Evolutionary conservation across 2,329 filamentous ascomycete genomes (phyloP).

Genomic region (Lachnellula willkommii): DNA sequence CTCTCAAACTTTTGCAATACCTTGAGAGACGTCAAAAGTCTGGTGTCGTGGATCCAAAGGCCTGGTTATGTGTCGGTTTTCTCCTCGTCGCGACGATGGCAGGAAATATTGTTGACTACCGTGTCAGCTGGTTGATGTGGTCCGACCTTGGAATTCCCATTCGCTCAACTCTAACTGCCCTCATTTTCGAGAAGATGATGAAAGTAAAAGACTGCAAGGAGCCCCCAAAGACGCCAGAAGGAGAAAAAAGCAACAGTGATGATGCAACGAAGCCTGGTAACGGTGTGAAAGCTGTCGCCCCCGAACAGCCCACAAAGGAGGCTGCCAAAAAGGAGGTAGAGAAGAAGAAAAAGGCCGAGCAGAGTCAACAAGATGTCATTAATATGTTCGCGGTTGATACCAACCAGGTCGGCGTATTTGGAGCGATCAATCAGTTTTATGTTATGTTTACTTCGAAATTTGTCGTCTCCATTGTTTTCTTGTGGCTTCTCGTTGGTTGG

Average conservation of each 20-base stretch:
- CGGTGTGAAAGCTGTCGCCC: too few relatives aligned
- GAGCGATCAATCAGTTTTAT: conserved; percentile 57
- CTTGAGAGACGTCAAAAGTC: conserved; percentile 15
- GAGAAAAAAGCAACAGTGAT: conserved; percentile 2
- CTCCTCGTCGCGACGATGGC: conserved; percentile 6
- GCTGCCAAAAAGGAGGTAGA: too few relatives aligned
- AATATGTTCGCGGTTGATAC: conserved; percentile 71
- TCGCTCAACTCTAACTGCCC: conserved; percentile 61
- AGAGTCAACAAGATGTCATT: conserved; percentile 55
- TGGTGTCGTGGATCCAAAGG: conserved; percentile 12
- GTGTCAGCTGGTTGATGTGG: conserved; percentile 20
- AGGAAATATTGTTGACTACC: conserved; percentile 13
- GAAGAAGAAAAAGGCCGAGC: too few relatives aligned
- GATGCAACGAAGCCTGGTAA: background rate
- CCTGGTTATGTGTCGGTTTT: conserved; percentile 3
- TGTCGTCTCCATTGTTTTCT: conserved; percentile 57
- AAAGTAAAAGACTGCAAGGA: conserved; percentile 60
- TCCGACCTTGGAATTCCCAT: conserved; percentile 41
- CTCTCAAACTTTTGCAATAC: conserved; percentile 20
- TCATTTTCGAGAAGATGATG: conserved; percentile 71
- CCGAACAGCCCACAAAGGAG: too few relatives aligned
- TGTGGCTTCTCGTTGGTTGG: conserved; percentile 67
- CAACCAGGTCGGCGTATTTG: conserved; percentile 60
- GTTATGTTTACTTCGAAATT: conserved; percentile 56
- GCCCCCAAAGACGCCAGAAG: conserved; percentile 33